phyloP scores from a whole-genome alignment of 2,329 filamentous ascomycete genomes.

The Neopestalotiopsis sp. region DNA sequence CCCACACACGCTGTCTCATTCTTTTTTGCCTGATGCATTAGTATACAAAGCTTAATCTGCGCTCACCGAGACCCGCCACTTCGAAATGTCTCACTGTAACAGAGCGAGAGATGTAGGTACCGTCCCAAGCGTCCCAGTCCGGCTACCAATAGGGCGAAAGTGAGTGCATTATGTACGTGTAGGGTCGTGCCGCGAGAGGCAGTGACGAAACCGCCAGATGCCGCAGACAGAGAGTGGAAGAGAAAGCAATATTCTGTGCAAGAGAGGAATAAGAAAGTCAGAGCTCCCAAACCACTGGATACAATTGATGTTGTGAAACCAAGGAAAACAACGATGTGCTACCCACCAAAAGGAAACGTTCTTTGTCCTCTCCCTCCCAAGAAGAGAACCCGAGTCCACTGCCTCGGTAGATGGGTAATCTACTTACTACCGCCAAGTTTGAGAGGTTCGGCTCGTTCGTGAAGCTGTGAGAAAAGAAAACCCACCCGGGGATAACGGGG shows the following conservation, averaged over 20 bases:
- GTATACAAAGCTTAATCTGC: conserved; percentile 1
- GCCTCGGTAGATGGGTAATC: neutral
- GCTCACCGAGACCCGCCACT: conserved; percentile 3
- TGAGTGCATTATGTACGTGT: neutral
- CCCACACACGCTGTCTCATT: neutral
- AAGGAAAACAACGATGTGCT: neutral
- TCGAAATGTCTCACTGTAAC: neutral
- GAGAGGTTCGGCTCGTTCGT: neutral
- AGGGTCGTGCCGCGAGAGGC: neutral
- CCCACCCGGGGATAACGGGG: neutral
- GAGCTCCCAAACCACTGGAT: neutral
- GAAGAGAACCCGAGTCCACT: neutral
- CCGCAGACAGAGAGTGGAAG: neutral
- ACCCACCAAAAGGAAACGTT: neutral
- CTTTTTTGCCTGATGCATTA: conserved; percentile 6
- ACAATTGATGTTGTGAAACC: neutral
- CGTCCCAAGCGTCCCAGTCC: no score
- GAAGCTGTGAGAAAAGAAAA: neutral
- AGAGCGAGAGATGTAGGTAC: neutral
- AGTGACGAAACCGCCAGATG: neutral
- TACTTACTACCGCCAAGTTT: neutral
- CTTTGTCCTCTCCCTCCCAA: neutral
- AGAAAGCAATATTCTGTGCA: neutral
- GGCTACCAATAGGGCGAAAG: no score
- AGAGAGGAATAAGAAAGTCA: neutral